Conservation (phyloP, 306 rosid genomes). For the Dryas alaskensis region DNA sequence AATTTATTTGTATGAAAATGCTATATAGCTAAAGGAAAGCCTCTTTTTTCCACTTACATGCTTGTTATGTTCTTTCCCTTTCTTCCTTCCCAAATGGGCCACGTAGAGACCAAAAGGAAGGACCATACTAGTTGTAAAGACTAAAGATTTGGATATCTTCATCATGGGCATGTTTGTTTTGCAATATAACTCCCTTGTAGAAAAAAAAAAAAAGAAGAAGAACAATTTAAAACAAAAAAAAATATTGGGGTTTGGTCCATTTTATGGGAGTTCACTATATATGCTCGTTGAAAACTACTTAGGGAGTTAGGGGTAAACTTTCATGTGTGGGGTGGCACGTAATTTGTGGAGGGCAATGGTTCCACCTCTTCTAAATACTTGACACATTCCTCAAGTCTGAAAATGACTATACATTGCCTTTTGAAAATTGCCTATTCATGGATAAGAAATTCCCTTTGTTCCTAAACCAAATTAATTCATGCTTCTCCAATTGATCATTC, state of each 20-base stretch:
- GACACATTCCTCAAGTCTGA: slow-evolving; percentile 23
- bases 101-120: slow-evolving; percentile 24
- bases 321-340: slow-evolving; percentile 26
- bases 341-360: slow-evolving; percentile 34
- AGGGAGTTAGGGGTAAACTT: slow-evolving; percentile 19
- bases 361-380: slow-evolving; percentile 25
- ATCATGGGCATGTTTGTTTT: slow-evolving; percentile 2
- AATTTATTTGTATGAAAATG: slow-evolving; percentile 16
- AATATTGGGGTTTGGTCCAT: slow-evolving; percentile 16
- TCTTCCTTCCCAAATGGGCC: slow-evolving; percentile 35
- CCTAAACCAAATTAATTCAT: slow-evolving; percentile 6
- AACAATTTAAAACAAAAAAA: not conserved
- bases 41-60: slow-evolving; percentile 36
- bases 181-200: not conserved
- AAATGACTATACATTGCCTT: slow-evolving; percentile 29
- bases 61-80: slow-evolving; percentile 31
- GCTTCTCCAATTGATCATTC: not conserved
- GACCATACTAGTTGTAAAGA: slow-evolving; percentile 15
- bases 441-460: slow-evolving; percentile 42
- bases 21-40: slow-evolving; percentile 24
- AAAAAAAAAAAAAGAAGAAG: slow-evolving; percentile 8
- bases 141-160: slow-evolving; percentile 15
- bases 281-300: slow-evolving; percentile 32
- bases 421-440: slow-evolving; percentile 5
- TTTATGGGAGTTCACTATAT: not conserved